Evolutionary conservation across 2,329 filamentous ascomycete genomes (phyloP).

Genomic region (Biscogniauxia sp.): DNA sequence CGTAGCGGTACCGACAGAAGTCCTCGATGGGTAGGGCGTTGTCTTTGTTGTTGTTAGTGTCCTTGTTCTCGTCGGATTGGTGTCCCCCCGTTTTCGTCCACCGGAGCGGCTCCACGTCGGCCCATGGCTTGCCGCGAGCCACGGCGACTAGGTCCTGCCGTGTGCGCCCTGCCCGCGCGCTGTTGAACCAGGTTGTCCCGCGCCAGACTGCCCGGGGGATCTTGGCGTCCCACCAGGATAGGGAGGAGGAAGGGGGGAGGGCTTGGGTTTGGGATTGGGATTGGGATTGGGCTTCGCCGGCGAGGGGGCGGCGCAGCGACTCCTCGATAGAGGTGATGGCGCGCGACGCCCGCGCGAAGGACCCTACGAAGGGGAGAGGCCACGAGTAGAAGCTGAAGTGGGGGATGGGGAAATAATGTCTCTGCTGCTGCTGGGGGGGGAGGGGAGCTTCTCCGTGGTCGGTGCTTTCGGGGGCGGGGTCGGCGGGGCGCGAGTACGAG

Average conservation of each 20-base stretch:
- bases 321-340: constrained; percentile 40
- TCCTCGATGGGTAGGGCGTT: constrained; percentile 49
- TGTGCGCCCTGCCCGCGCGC: constrained; percentile 38
- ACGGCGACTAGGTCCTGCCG: constrained; percentile 40
- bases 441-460: neutral
- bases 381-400: constrained; percentile 57
- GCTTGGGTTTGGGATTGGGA: too few species aligned
- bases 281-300: too few species aligned
- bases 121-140: constrained; percentile 41
- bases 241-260: neutral
- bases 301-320: constrained; percentile 9
- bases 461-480: constrained; percentile 27
- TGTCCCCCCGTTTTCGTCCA: constrained; percentile 26
- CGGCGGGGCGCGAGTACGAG: constrained; percentile 46
- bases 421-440: neutral
- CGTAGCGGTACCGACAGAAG: constrained; percentile 51
- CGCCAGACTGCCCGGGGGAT: constrained; percentile 47
- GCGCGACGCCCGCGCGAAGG: constrained; percentile 37
- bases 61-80: too few species aligned
- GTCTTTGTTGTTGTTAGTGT: too few species aligned
- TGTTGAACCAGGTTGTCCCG: constrained; percentile 51
- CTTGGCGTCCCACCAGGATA: constrained; percentile 32
- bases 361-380: constrained; percentile 49
- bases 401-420: constrained; percentile 49
- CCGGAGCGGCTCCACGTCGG: constrained; percentile 44